These are phyloP conservation scores for Fusarium globosum DNA, from an alignment of 2,329 filamentous ascomycete genomes.

Conservation along the genomic window DNA sequence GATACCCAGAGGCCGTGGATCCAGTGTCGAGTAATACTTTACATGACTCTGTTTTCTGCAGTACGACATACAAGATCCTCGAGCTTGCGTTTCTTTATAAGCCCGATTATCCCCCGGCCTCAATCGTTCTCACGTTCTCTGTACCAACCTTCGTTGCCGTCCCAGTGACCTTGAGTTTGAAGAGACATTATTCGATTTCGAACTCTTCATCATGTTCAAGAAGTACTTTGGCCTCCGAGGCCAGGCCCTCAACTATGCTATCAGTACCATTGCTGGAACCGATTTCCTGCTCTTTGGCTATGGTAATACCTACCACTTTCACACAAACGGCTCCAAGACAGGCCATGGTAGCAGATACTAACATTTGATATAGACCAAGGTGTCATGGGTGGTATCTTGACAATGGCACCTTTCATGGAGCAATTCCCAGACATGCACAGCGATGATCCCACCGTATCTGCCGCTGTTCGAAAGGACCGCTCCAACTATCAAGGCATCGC, in stretches of 20 bases:
- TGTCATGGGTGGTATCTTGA: constrained; percentile 80
- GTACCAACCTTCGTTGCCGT: neutral
- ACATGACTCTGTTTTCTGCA: constrained; percentile 36
- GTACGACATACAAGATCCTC: constrained; percentile 19
- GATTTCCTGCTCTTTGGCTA: constrained; percentile 75
- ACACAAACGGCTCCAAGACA: neutral
- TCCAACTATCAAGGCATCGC: constrained; percentile 66
- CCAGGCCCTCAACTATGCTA: constrained; percentile 72
- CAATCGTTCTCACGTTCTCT: neutral
- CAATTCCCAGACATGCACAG: constrained; percentile 67
- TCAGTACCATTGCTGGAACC: constrained; percentile 77
- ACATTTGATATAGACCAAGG: constrained; percentile 69
- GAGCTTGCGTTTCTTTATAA: constrained; percentile 34
- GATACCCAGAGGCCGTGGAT: constrained; percentile 26
- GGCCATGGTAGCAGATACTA: neutral
- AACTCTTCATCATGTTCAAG: constrained; percentile 44
- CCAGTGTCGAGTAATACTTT: constrained; percentile 19
- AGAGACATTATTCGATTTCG: neutral
- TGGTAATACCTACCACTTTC: constrained; percentile 51
- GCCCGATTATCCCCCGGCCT: constrained; percentile 12
- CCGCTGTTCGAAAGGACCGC: constrained; percentile 52
- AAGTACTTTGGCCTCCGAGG: constrained; percentile 74
- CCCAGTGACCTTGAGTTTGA: neutral
- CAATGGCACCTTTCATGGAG: constrained; percentile 68
- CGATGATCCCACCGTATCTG: constrained; percentile 51